These are phyloP conservation scores for Suillus tomentosus DNA, from an alignment of 768 basidiomycete genomes.

Conservation along the genomic window DNA sequence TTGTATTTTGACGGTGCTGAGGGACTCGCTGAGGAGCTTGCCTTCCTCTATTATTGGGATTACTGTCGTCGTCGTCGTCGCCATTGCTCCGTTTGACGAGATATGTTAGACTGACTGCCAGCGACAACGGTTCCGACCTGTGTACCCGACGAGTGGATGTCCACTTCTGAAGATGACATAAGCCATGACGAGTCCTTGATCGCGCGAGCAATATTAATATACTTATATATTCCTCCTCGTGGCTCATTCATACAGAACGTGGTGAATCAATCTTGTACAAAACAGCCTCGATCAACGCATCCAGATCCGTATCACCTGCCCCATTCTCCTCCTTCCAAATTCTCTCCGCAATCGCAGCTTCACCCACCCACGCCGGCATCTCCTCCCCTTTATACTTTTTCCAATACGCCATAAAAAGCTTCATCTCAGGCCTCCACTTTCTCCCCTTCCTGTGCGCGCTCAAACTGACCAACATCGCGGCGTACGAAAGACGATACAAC, in stretches of 20 bases:
- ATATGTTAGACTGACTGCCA: neutral
- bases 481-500: conserved; percentile 7
- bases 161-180: conserved; percentile 1
- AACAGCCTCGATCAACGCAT: conserved; percentile 8
- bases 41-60: conserved; percentile 67
- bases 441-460: conserved; percentile 8
- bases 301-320: conserved; percentile 3
- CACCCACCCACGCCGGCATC: neutral
- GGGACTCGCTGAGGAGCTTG: conserved; percentile 81
- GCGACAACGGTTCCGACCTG: neutral
- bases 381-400: neutral
- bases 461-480: conserved; percentile 11
- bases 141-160: neutral
- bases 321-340: neutral
- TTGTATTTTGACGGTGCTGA: conserved; percentile 87
- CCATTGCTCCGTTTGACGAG: conserved; percentile 8
- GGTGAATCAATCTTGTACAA: neutral
- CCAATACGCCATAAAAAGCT: conserved; percentile 7
- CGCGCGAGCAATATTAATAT: neutral
- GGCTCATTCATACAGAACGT: neutral
- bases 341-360: conserved; percentile 13
- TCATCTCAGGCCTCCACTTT: neutral
- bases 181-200: neutral
- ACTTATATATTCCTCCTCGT: neutral
- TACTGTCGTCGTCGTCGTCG: conserved; percentile 18